Evolutionary conservation across 352 stramenopile genomes (phyloP), one percentile per base, ranked within the genome.

Genomic region (Globisporangium barbulae): DNA sequence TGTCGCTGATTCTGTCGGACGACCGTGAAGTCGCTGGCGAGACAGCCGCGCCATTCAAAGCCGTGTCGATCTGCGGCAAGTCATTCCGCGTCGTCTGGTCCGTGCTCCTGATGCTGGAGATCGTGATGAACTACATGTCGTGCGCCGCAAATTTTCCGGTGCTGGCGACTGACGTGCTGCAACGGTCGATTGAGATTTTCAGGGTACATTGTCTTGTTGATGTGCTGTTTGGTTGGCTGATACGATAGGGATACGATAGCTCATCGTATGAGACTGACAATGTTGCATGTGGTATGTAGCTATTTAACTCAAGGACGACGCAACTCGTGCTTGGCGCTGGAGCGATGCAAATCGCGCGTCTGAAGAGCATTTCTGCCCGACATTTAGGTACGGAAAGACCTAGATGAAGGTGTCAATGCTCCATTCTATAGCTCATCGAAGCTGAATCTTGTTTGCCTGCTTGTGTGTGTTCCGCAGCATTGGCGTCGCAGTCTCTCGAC

Each of bases 271-370:
- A 3, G 55, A 65, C 33, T 53, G 12, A 63, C 12, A 53, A 15
- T 65, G 30, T 70, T 55, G 28, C 37, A 12, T 30, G 48, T 30
- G n/a, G n/a, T 60, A 42, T 59, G 59, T 65, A 97, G 73, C 71
- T 99, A 65, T 99, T 98, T 88, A 99, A 99, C 72, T 97, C 94
- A 9, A 74, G 96, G 19, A 97, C 97, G 5, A 98, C 92, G 19
- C 94, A 98, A 62, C 85, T 99, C 17, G 97, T 99, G 35, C 82
- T 99, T 13, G 96, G 94, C 7, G 97, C 97, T 65, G 96, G 96
- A 13, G 96, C 96, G 13, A 98, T 99, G 76, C 94, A 99, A 74
- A 85, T 97, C 44, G 96, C 96, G n/a, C 82, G 88, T 45, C 79
- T 99, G 22, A 98, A 98, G 70, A 98, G 91, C 47, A 99, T 99